Evolutionary conservation across 768 basidiomycete species (phyloP).

Genomic region (Omphalotus guepiniiformis): DNA sequence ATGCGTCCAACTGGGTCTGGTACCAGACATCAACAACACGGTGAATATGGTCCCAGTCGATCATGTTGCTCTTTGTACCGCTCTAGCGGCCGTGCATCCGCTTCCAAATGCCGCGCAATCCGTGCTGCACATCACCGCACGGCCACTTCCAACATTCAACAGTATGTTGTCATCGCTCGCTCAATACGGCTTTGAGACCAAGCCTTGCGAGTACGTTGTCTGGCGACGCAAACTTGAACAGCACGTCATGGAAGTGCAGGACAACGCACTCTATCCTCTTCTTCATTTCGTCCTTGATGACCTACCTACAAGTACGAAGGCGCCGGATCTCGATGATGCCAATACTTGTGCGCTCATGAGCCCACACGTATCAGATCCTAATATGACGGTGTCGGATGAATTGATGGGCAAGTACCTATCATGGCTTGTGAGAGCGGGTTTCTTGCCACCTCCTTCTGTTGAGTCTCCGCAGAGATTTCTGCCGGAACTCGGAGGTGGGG

Average conservation of each 20-base stretch:
- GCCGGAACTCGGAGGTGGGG: slow-evolving; percentile 11
- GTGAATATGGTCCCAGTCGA: slow-evolving; percentile 99
- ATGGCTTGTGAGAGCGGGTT: slow-evolving; percentile 86
- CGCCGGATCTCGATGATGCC: slow-evolving; percentile 82
- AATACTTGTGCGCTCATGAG: slow-evolving; percentile 70
- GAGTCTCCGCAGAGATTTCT: neutral
- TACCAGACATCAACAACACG: slow-evolving; percentile 97
- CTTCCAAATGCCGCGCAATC: slow-evolving; percentile 37
- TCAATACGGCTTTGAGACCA: slow-evolving; percentile 75
- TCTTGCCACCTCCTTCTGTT: slow-evolving; percentile 57
- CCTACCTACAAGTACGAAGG: slow-evolving; percentile 92
- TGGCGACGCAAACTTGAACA: slow-evolving; percentile 93
- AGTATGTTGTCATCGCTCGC: slow-evolving; percentile 67
- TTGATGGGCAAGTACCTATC: slow-evolving; percentile 86
- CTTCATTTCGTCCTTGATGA: slow-evolving; percentile 98
- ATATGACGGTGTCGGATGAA: slow-evolving; percentile 65
- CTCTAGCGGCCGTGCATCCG: slow-evolving; percentile 64
- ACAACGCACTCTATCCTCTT: slow-evolving; percentile 95
- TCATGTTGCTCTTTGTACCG: slow-evolving; percentile 82
- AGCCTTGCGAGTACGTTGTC: slow-evolving; percentile 80
- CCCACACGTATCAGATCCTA: slow-evolving; percentile 31
- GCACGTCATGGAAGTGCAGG: slow-evolving; percentile 74
- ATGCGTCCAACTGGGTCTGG: slow-evolving; percentile 94
- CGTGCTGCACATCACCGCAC: slow-evolving; percentile 83
- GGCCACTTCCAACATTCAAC: slow-evolving; percentile 88